These are phyloP conservation scores for Dactylella cylindrospora DNA, from an alignment of 2,329 filamentous ascomycete genomes.

Conservation along the genomic window DNA sequence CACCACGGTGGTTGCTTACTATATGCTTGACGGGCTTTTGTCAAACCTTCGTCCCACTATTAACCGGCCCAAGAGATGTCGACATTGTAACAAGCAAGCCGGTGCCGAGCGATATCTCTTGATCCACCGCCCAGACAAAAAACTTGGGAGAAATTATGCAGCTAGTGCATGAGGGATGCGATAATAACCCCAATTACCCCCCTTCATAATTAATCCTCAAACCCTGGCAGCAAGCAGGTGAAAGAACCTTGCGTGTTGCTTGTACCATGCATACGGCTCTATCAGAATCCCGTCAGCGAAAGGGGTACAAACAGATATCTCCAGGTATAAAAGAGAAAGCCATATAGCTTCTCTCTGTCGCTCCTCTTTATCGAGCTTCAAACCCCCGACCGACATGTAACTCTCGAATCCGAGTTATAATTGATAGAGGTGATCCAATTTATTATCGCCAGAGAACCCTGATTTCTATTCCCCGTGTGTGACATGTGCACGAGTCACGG, in stretches of 20 bases:
- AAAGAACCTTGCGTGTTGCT: constrained; percentile 18
- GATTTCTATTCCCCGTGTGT: constrained; percentile 10
- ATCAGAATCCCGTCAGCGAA: constrained; percentile 21
- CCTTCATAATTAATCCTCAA: constrained; percentile 17
- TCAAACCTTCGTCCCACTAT: too few species aligned
- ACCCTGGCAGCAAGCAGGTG: constrained; percentile 16
- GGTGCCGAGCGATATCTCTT: constrained; percentile 22
- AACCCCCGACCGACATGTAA: too few species aligned
- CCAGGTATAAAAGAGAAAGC: constrained; percentile 19
- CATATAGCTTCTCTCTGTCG: constrained; percentile 8
- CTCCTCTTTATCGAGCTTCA: constrained; percentile 2
- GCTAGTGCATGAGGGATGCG: constrained; percentile 12
- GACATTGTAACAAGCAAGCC: too few species aligned
- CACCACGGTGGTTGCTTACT: too few species aligned
- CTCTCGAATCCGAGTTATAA: too few species aligned
- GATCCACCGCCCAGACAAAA: constrained; percentile 10
- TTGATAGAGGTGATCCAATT: too few species aligned
- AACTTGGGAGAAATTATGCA: constrained; percentile 17
- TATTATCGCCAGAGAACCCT: too few species aligned
- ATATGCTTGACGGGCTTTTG: too few species aligned
- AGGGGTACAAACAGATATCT: constrained; percentile 29
- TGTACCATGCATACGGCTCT: constrained; percentile 18
- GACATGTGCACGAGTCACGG: constrained; percentile 33
- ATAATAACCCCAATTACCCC: too few species aligned
- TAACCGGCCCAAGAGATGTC: too few species aligned